Percentiles rank a stretch among this genome's conserved stretches.
Conservation (phyloP, 192 early-diverging fungal genomes). For the Gryganskiella cystojenkinii region DNA sequence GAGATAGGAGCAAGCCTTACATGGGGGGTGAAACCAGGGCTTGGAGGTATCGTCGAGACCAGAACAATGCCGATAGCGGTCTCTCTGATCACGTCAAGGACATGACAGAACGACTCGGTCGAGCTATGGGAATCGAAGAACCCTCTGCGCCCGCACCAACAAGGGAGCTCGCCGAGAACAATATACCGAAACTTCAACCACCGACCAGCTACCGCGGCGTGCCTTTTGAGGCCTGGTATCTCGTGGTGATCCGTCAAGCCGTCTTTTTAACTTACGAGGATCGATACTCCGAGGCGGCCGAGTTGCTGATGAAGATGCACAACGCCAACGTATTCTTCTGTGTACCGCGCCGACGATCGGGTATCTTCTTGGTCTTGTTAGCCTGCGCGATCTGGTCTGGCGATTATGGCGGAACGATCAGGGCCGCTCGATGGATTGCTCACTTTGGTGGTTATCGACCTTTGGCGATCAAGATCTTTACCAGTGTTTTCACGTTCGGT, state of each 20-base stretch:
- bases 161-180: background rate
- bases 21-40: conserved; percentile 24
- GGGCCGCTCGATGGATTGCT: conserved; percentile 23
- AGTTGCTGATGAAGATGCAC: conserved; percentile 41
- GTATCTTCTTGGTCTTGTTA: conserved; percentile 40
- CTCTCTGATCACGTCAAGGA: conserved; percentile 47
- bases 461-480: conserved; percentile 26
- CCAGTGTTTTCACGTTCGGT: conserved; percentile 16
- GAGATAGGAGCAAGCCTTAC: conserved; percentile 40
- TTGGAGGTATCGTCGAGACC: conserved; percentile 26
- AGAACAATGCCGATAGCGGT: conserved; percentile 34
- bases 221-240: conserved; percentile 41
- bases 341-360: conserved; percentile 36
- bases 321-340: conserved; percentile 39
- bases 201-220: conserved; percentile 33
- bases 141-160: background rate
- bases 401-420: conserved; percentile 25
- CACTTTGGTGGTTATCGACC: conserved; percentile 38
- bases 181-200: background rate
- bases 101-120: conserved; percentile 52
- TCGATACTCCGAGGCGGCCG: conserved; percentile 35
- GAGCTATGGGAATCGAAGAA: conserved; percentile 34
- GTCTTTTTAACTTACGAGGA: conserved; percentile 46
- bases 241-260: conserved; percentile 43
- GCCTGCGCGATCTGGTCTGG: conserved; percentile 49